A percentile compares a stretch with the other conserved stretches of the same genome.
Conservation (phyloP, 345 rosid genomes). For the Trapa bicornis region DNA sequence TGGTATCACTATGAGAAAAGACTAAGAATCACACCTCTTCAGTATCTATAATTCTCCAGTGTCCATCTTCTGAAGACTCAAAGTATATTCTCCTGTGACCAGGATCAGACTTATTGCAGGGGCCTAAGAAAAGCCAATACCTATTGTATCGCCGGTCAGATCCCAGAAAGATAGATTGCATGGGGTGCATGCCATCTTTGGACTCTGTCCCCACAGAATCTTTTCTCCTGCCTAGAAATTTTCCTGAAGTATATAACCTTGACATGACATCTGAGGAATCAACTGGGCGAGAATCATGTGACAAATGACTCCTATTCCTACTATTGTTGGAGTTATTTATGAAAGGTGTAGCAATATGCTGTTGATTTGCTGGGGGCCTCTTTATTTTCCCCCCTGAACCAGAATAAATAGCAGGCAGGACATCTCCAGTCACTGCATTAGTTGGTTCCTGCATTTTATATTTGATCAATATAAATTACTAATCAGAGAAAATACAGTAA, state of each 20-base stretch:
- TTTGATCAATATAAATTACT: background rate
- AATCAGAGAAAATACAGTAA: slow-evolving; percentile 1
- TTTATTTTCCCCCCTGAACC: slow-evolving; percentile 92
- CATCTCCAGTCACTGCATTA: slow-evolving; percentile 29
- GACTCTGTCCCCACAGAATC: slow-evolving; percentile 23
- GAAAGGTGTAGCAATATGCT: slow-evolving; percentile 28
- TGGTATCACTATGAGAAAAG: background rate
- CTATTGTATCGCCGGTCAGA: slow-evolving; percentile 94
- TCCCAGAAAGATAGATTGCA: slow-evolving; percentile 86
- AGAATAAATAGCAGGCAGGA: slow-evolving; percentile 30
- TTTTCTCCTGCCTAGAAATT: background rate
- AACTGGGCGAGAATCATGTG: slow-evolving; percentile 41
- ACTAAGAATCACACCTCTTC: slow-evolving; percentile 45
- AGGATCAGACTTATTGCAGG: slow-evolving; percentile 69
- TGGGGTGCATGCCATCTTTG: slow-evolving; percentile 38
- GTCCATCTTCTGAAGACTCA: slow-evolving; percentile 98
- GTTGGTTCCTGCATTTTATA: slow-evolving; percentile 34
- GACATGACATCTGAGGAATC: slow-evolving; percentile 49
- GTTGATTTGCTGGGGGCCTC: slow-evolving; percentile 43
- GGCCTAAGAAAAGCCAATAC: slow-evolving; percentile 98
- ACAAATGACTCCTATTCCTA: slow-evolving; percentile 21
- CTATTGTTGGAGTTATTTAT: slow-evolving; percentile 29
- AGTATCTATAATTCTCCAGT: slow-evolving; percentile 85
- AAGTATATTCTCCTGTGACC: slow-evolving; percentile 92
- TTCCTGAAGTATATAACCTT: slow-evolving; percentile 20